Base-by-base conservation (phyloP, 495 filamentous ascomycete species). In the Xylaria flabelliformis region DNA sequence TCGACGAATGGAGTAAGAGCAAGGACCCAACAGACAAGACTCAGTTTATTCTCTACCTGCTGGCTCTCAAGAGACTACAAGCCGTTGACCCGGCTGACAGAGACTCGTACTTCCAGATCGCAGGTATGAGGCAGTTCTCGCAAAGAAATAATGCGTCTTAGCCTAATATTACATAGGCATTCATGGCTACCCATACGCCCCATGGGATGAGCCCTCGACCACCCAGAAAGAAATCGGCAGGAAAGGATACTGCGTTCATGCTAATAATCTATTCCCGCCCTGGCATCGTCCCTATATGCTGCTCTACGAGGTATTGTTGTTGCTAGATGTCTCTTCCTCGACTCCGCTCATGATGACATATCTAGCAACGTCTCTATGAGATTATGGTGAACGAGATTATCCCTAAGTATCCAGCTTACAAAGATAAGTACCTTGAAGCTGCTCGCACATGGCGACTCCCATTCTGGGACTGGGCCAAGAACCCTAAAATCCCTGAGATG, bases 391-490 rank as follows among this genome's bases (percentile, higher is more conserved):
- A 73, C 34, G 71, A 77, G 39, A 64, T 75, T n/a, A 77, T 77
- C 59, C 73, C 73, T 5, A 64, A 67, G 34, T 83, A 83, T 67
- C 67, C 67, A 24, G 41, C 39, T 46, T 59, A 59, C 34, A 64
- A 79, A 64, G 80, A 79, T 64, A 75, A 73, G 46, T 82, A 79
- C 32, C 74, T 80, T 44, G 72, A 76, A 19, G 87, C 87, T 2
- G 88, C 87, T 41, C 73, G 80, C 24, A 78, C 80, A 6, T 83
- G 88, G 67, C 81, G 88, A 10, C 69, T 87, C 12, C 87, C 87
- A 4, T 90, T 86, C 72, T 90, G 86, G 82, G 88, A 90, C 77
- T 90, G 88, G 87, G 86, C 83, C 6, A 74, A 75, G 21, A 82
- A 78, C 59, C 70, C 82, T 67, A 79, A 73, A 44, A 80, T 82